Evolutionary conservation across 2,329 filamentous ascomycete genomes (phyloP).

Genomic region (Claviceps sp.): DNA sequence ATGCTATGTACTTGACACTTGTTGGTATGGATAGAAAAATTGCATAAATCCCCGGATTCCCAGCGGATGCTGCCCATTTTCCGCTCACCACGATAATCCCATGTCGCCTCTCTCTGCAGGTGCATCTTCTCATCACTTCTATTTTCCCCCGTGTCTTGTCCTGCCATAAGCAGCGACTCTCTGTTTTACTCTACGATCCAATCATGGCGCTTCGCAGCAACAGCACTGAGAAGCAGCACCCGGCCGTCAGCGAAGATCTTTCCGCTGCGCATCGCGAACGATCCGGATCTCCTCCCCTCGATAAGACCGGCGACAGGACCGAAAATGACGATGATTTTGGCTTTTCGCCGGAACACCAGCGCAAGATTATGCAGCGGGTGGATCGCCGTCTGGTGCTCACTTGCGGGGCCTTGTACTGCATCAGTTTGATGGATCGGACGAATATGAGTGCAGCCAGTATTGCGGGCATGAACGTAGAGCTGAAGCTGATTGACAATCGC

Average conservation of each 20-base stretch:
- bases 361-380: constrained; percentile 53
- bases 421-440: constrained; percentile 66
- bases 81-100: too few species aligned
- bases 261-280: constrained; percentile 11
- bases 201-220: constrained; percentile 13
- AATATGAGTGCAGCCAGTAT: constrained; percentile 63
- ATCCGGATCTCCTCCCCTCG: constrained; percentile 10
- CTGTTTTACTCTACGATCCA: too few species aligned
- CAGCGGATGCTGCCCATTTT: too few species aligned
- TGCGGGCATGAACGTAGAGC: constrained; percentile 45
- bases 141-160: too few species aligned
- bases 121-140: too few species aligned
- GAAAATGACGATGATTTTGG: constrained; percentile 28
- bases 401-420: constrained; percentile 56
- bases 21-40: too few species aligned
- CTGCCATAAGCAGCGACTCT: too few species aligned
- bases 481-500: constrained; percentile 31
- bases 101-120: too few species aligned
- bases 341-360: constrained; percentile 51
- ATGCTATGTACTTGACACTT: too few species aligned
- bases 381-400: constrained; percentile 52
- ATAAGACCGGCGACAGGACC: constrained; percentile 27
- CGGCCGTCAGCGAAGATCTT: neutral
- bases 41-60: too few species aligned
- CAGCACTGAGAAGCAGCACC: constrained; percentile 12